Base-by-base conservation (phyloP, 2,329 filamentous ascomycete genomes). In the Cordyceps cateniannulata region DNA sequence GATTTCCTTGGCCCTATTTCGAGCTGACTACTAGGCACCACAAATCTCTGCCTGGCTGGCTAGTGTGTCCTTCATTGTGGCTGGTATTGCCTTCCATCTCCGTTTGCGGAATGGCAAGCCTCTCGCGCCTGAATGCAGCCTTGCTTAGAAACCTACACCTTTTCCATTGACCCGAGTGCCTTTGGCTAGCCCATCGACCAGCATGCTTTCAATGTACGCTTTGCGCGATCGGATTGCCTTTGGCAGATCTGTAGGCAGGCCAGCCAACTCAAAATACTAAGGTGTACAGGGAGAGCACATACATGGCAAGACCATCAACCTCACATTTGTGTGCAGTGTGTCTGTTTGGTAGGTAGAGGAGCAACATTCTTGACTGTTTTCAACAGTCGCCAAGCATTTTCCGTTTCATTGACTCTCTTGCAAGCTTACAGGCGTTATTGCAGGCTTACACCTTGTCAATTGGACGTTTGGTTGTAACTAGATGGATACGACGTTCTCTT, bases 41-140 rank as follows among this genome's bases (percentile, higher is more conserved):
- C 27, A 57, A 48, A 38, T n/a, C 27, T 38, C 20, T 48, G 27
- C 44, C 20, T 38, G 12, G 14, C 54, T 27, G 14, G n/a, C 16
- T n/a, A 35, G 29, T 47, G 22, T 42, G 12, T 22, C 32, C 35
- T n/a, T 27, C 42, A 40, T 16, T 35, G 27, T 56, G 42, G 40
- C 25, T 47, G n/a, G 40, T 12, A 18, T n/a, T 20, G 16, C 5
- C 24, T 25, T 32, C 5, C 57, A 22, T 42, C 57, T 35, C 57
- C 57, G 57, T 59, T 59, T 59, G 57, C 57, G 57, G 57, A 45
- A 32, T 40, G 25, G 27, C 24, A 42, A n/a, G 24, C 49, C n/a
- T 44, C 38, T 47, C 27, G 57, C 51, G 57, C 49, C 57, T 59
- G 57, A 53, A 59, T 53, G 40, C 49, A 48, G 57, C 38, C 22